Conservation (phyloP, 768 basidiomycete species). For the Tylopilus balloui region DNA sequence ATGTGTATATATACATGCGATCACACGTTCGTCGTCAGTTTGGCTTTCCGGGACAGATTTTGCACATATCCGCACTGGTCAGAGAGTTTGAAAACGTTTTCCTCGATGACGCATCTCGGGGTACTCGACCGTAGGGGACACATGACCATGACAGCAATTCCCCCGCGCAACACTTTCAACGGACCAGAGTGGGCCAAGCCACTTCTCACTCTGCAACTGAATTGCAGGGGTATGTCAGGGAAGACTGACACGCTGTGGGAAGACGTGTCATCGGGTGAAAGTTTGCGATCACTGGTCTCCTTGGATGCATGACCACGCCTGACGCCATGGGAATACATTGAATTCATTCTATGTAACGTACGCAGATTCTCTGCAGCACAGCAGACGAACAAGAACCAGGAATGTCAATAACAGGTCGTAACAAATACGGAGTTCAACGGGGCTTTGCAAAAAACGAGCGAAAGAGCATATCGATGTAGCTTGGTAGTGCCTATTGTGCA, state of each 20-base stretch:
- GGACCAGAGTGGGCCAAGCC: background rate
- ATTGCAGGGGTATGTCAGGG: background rate
- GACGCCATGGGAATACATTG: slow-evolving; percentile 20
- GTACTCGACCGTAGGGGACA: background rate
- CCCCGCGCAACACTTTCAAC: background rate
- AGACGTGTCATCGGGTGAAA: too few relatives aligned
- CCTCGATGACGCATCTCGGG: too few relatives aligned
- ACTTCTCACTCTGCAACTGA: background rate
- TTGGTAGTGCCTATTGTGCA: slow-evolving; percentile 18
- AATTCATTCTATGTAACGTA: slow-evolving; percentile 10
- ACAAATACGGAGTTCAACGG: slow-evolving; percentile 15
- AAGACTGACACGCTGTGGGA: background rate
- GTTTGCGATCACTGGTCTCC: background rate
- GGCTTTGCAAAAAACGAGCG: slow-evolving; percentile 22
- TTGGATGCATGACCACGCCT: slow-evolving; percentile 5
- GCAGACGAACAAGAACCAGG: slow-evolving; percentile 11
- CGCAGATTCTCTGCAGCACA: slow-evolving; percentile 7
- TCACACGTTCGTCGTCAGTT: too few relatives aligned
- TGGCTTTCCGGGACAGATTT: background rate
- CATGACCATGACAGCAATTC: too few relatives aligned
- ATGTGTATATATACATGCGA: background rate
- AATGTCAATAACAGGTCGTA: slow-evolving; percentile 24
- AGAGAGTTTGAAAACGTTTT: background rate
- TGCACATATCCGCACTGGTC: background rate
- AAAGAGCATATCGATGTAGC: slow-evolving; percentile 25